phyloP scores from a whole-genome alignment of 768 basidiomycete species.

The Auricularia sp. region DNA sequence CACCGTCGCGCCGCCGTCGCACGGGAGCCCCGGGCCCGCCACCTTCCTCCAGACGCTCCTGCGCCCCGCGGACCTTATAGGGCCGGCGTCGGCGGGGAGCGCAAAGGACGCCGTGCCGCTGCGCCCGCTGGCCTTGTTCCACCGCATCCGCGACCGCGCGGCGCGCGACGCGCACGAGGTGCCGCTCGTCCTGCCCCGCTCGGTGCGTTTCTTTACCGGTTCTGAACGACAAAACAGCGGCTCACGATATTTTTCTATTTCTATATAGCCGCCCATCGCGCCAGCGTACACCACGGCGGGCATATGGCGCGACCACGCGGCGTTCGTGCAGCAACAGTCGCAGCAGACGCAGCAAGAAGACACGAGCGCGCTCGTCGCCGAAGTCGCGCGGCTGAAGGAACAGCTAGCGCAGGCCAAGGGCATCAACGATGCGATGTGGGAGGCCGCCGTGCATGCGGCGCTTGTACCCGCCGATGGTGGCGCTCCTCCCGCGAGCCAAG shows the following conservation, averaged over 20 bases:
- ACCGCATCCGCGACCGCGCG: slow-evolving; percentile 60
- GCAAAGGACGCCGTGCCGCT: slow-evolving; percentile 53
- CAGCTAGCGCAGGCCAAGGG: slow-evolving; percentile 78
- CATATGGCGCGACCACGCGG: slow-evolving; percentile 54
- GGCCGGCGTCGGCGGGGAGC: slow-evolving; percentile 41
- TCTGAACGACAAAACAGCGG: too few relatives aligned
- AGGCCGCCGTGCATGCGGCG: slow-evolving; percentile 52
- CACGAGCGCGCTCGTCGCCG: slow-evolving; percentile 58
- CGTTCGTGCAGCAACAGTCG: slow-evolving; percentile 37
- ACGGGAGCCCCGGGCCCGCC: slow-evolving; percentile 49
- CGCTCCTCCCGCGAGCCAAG: not conserved
- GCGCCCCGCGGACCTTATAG: slow-evolving; percentile 79
- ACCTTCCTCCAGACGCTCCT: slow-evolving; percentile 69
- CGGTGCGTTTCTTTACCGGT: slow-evolving; percentile 24
- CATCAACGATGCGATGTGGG: slow-evolving; percentile 95
- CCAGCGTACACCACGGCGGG: slow-evolving; percentile 41
- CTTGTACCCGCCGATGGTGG: not conserved
- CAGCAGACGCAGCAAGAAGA: slow-evolving; percentile 10
- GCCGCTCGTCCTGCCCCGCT: slow-evolving; percentile 44
- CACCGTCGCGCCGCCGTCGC: slow-evolving; percentile 54
- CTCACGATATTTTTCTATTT: not conserved
- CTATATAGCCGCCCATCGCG: not conserved
- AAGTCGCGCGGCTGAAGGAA: slow-evolving; percentile 53
- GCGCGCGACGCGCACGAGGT: slow-evolving; percentile 63
- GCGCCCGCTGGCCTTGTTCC: slow-evolving; percentile 58